phyloP scores from a whole-genome alignment of 2,329 filamentous ascomycete genomes.

The Aspergillus nomiae region DNA sequence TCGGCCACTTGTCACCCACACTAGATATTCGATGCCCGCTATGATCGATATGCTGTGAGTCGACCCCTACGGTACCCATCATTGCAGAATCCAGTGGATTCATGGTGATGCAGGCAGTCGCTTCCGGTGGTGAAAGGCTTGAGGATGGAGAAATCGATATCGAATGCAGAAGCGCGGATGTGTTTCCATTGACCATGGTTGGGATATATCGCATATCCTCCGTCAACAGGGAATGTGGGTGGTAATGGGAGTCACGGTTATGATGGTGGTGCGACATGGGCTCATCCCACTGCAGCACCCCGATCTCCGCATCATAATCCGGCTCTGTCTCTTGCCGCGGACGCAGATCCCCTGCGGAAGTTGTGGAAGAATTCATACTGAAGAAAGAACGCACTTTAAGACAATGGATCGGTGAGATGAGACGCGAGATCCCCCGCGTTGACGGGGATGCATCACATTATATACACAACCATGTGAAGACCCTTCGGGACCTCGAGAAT shows the following conservation, averaged over 20 bases:
- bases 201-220: neutral
- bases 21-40: neutral
- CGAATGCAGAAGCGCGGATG: neutral
- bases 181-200: neutral
- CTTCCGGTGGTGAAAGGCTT: neutral
- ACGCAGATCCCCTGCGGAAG: neutral
- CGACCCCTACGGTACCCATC: neutral
- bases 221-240: neutral
- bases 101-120: neutral
- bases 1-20: neutral
- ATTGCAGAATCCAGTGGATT: neutral
- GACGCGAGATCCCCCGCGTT: neutral
- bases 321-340: neutral
- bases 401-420: neutral
- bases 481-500: neutral
- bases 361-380: neutral
- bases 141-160: neutral
- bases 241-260: neutral
- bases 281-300: neutral
- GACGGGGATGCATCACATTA: neutral
- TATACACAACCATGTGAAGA: neutral
- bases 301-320: neutral
- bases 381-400: neutral
- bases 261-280: neutral
- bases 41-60: neutral